Evolutionary conservation across 2,329 filamentous ascomycete species (phyloP).

Genomic region (Sphaerulina musiva): DNA sequence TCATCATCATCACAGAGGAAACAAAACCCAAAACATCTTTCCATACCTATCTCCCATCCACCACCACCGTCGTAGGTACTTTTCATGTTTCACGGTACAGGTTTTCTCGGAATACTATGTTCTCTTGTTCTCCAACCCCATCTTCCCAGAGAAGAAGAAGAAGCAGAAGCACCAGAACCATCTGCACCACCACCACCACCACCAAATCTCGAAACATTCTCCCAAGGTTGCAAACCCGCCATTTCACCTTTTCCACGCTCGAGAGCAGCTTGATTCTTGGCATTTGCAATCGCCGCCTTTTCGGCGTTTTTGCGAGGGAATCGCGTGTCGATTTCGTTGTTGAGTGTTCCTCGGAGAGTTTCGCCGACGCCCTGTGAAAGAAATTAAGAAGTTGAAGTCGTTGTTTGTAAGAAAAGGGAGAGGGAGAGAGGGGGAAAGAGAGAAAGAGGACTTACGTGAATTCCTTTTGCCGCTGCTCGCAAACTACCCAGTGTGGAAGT

Average conservation of each 20-base stretch:
- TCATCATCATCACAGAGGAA: too few species aligned
- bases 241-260: constrained; percentile 26
- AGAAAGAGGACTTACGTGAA: constrained; percentile 26
- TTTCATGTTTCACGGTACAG: not conserved
- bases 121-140: constrained; percentile 5
- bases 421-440: not conserved
- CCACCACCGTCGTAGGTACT: too few species aligned
- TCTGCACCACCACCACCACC: not conserved
- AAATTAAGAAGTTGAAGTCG: too few species aligned
- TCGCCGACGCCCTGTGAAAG: constrained; percentile 30
- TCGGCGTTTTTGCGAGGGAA: constrained; percentile 27
- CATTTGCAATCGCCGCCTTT: constrained; percentile 24
- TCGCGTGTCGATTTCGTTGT: constrained; percentile 29
- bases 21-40: too few species aligned
- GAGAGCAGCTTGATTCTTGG: constrained; percentile 28
- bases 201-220: not conserved
- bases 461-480: constrained; percentile 28
- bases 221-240: constrained; percentile 17
- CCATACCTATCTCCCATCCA: too few species aligned
- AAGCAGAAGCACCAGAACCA: not conserved
- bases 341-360: constrained; percentile 30
- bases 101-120: constrained; percentile 8
- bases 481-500: constrained; percentile 21
- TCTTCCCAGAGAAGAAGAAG: constrained; percentile 1
- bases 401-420: too few species aligned